Base-by-base conservation (phyloP, 2,329 filamentous ascomycete species). In the Beauveria bassiana region DNA sequence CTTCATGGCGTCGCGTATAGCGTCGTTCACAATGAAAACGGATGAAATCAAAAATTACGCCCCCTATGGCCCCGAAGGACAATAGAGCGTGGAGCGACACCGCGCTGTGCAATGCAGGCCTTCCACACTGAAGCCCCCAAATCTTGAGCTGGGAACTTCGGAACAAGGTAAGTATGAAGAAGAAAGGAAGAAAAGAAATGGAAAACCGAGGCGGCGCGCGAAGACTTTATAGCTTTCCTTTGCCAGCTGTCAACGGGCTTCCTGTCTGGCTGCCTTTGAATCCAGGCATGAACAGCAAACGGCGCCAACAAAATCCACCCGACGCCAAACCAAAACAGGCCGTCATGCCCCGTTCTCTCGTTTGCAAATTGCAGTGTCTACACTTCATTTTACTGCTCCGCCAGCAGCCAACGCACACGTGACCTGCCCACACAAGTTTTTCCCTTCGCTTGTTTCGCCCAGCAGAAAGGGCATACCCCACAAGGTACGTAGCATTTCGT, bases 91-190 rank as follows among this genome's bases (percentile, higher is more conserved):
- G 70, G 73, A 75, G 71, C 69, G 74, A 78, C 77, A 74, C 79
- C 79, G 75, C 79, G 79, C 68, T 78, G 79, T 82, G 79, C 79
- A 80, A 81, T 81, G 79, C 79, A 81, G 79, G 78, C 74, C 74
- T 76, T 72, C 76, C 74, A 70, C 67, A 69, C 74, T 80, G 73
- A 73, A 68, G 64, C 62, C 66, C 68, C 70, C 73, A 67, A 73
- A 73, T 78, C 77, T 69, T 81, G 79, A 81, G 70, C 78, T 71
- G 71, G 73, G 68, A 64, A 67, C 62, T 67, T 72, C 74, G 71
- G 70, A 74, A 75, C 75, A 81, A 81, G 78, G 78, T 81, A 81
- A 81, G 79, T 81, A 81, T 81, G 76, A 79, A 76, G 74, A 78
- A 73, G 61, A 70, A 75, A 73, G 68, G 65, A 70, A 68, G 59